Percentiles rank a stretch among this genome's conserved stretches.
Conservation (phyloP, 2,329 filamentous ascomycete genomes). For the Diaporthe citri region DNA sequence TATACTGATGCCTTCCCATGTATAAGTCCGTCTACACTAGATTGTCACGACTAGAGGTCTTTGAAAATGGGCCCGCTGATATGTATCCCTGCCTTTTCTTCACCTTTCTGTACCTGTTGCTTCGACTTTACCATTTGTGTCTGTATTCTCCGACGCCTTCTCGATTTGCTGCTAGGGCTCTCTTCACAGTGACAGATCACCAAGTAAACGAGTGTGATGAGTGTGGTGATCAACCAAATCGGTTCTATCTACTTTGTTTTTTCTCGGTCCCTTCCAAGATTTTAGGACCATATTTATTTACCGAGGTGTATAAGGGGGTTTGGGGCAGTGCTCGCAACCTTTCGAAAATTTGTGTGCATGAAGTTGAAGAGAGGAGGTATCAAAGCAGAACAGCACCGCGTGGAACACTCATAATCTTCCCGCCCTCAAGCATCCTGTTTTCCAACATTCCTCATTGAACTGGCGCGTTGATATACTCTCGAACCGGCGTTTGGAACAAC, state of each 20-base stretch:
- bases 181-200: neutral
- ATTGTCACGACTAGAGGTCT: neutral
- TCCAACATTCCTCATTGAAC: neutral
- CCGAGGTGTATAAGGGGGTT: neutral
- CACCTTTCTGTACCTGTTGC: neutral
- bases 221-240: neutral
- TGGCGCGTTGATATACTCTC: neutral
- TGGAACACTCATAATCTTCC: constrained; percentile 13
- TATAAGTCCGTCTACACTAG: neutral
- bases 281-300: constrained; percentile 1
- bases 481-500: neutral
- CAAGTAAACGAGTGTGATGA: neutral
- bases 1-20: neutral
- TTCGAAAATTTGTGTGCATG: constrained; percentile 19
- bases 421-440: neutral
- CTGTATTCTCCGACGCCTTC: neutral
- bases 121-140: neutral
- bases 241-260: constrained; percentile 25
- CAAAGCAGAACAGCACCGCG: constrained; percentile 9
- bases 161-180: neutral
- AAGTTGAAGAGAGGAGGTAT: constrained; percentile 34
- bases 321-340: neutral
- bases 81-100: neutral
- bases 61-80: neutral
- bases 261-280: neutral